A percentile compares a stretch with the other conserved stretches of the same genome.
These are phyloP conservation scores for Penicillium flavigenum DNA, from an alignment of 495 filamentous ascomycete species.

Conservation along the genomic window DNA sequence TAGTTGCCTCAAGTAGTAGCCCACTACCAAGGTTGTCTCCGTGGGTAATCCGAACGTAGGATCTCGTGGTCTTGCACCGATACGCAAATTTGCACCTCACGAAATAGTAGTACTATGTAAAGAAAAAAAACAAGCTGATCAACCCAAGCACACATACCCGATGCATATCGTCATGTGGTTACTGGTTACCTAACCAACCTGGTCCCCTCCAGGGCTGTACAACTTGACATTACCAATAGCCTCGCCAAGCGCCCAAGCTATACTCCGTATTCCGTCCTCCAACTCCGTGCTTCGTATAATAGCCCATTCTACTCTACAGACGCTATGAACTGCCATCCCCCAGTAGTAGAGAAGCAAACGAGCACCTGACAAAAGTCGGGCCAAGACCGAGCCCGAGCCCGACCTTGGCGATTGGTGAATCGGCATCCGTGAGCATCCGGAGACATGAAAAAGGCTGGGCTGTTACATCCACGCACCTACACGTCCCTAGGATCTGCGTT, in stretches of 20 bases:
- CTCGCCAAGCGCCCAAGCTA: neutral
- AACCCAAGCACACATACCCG: neutral
- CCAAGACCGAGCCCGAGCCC: conserved; percentile 27
- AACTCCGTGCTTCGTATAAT: neutral
- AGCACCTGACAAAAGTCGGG: neutral
- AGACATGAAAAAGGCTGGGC: neutral
- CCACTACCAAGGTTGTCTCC: too few species aligned
- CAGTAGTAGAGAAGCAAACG: neutral
- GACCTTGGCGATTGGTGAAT: conserved; percentile 21
- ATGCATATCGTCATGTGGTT: conserved; percentile 11
- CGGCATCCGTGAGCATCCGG: conserved; percentile 37
- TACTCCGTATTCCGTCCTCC: neutral
- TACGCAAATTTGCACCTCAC: neutral
- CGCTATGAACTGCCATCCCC: neutral
- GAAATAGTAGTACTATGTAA: neutral
- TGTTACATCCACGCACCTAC: conserved; percentile 20
- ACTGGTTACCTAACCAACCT: neutral
- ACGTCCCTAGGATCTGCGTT: conserved; percentile 12
- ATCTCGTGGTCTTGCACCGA: neutral
- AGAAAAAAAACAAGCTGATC: neutral
- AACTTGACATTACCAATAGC: neutral
- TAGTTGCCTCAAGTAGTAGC: neutral
- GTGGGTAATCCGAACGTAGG: neutral
- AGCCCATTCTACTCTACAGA: neutral
- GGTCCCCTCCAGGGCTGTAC: neutral